phyloP scores from a whole-genome alignment of 2,329 filamentous ascomycete species.

The Ciborinia camelliae region DNA sequence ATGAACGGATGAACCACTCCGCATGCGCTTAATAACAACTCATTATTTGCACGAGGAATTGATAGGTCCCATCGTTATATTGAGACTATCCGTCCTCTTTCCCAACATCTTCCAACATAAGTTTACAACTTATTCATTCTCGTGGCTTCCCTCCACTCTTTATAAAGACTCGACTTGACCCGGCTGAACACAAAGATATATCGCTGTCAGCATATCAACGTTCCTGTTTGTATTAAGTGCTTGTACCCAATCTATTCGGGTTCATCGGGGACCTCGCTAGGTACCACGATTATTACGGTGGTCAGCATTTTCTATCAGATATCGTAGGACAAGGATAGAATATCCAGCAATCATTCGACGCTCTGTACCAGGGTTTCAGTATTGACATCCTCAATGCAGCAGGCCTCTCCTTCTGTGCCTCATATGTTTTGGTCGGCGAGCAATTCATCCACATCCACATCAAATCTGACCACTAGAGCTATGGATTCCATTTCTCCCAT shows the following conservation, averaged over 20 bases:
- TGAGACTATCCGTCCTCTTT: slow-evolving; percentile 2
- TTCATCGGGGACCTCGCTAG: slow-evolving; percentile 19
- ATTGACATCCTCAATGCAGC: slow-evolving; percentile 14
- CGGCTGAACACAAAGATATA: not conserved
- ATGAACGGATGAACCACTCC: slow-evolving; percentile 16
- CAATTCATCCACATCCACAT: slow-evolving; percentile 21
- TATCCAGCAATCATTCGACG: slow-evolving; percentile 14
- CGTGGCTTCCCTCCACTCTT: not conserved
- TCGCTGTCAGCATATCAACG: slow-evolving; percentile 12
- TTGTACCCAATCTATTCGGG: slow-evolving; percentile 12
- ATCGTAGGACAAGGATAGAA: slow-evolving; percentile 14
- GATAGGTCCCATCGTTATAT: slow-evolving; percentile 12
- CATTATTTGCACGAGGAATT: not conserved
- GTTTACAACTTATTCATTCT: slow-evolving; percentile 3
- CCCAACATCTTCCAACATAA: slow-evolving; percentile 9
- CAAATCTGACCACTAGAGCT: slow-evolving; percentile 20
- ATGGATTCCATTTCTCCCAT: slow-evolving; percentile 19
- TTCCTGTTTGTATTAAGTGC: not conserved
- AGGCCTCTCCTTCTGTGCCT: slow-evolving; percentile 21
- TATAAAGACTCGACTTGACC: slow-evolving; percentile 7
- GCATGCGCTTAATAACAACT: not conserved
- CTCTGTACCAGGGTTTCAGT: slow-evolving; percentile 11
- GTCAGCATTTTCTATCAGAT: slow-evolving; percentile 8
- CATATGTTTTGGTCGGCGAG: slow-evolving; percentile 30
- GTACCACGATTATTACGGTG: slow-evolving; percentile 16